A percentile compares a stretch with the other conserved stretches of the same genome.
phyloP scores from a whole-genome alignment of 2,329 filamentous ascomycete genomes.

The Grosmannia huntii region DNA sequence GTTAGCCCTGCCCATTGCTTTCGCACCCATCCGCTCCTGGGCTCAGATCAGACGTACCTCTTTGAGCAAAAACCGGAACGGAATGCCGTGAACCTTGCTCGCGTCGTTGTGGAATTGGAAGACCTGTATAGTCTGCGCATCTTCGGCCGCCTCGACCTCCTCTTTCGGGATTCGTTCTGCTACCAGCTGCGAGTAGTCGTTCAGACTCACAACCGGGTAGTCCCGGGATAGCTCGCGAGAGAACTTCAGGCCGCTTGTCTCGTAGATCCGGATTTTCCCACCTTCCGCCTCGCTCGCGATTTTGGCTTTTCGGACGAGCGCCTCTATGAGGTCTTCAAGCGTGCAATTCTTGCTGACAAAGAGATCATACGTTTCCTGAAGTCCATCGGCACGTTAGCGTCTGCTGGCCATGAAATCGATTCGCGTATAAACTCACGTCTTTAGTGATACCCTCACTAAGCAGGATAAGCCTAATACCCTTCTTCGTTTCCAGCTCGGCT shows the following conservation, averaged over 20 bases:
- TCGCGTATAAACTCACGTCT: conserved; percentile 44
- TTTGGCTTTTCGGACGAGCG: conserved; percentile 67
- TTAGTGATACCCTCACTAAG: conserved; percentile 84
- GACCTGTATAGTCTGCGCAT: conserved; percentile 55
- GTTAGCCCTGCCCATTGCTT: conserved; percentile 13
- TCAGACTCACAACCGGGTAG: conserved; percentile 65
- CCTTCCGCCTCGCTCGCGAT: conserved; percentile 60
- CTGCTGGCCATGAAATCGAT: no score
- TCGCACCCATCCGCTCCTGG: background rate
- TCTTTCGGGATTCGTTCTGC: conserved; percentile 72
- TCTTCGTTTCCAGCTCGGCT: conserved; percentile 86
- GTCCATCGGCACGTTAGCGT: conserved; percentile 12
- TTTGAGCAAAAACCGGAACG: conserved; percentile 80
- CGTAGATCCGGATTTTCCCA: conserved; percentile 65
- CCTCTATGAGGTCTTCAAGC: conserved; percentile 64
- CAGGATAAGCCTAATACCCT: conserved; percentile 70
- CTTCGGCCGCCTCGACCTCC: conserved; percentile 41
- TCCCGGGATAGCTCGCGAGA: conserved; percentile 63
- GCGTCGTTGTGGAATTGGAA: conserved; percentile 92
- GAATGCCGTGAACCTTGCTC: conserved; percentile 70
- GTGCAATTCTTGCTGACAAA: conserved; percentile 79
- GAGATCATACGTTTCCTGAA: conserved; percentile 62
- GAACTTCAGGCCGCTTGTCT: conserved; percentile 71
- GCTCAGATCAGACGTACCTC: conserved; percentile 37
- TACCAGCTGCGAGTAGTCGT: conserved; percentile 72